phyloP scores from a whole-genome alignment of 140 eudicot genomes.

The Anethum foeniculum region DNA sequence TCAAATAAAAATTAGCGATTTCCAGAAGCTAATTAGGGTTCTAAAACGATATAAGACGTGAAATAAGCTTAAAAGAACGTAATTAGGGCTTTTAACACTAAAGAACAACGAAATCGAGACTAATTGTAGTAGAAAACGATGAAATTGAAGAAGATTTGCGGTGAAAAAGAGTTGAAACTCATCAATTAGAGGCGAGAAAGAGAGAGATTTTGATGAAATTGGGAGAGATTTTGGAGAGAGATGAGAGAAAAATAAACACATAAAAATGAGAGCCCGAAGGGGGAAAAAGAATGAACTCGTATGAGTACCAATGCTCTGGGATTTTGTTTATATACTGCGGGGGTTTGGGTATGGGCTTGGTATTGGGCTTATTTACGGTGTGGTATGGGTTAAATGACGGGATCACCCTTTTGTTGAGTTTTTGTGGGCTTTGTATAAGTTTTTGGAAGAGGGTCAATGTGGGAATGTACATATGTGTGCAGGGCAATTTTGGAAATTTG shows the following conservation, averaged over 20 bases:
- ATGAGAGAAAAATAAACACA: not conserved
- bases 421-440: not conserved
- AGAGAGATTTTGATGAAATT: not conserved
- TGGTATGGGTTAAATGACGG: not conserved
- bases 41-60: no score
- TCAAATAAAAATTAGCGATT: not conserved
- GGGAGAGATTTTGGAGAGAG: not conserved
- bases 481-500: not conserved
- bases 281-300: conserved; percentile 4
- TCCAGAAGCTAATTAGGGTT: conserved; percentile 8
- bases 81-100: conserved; percentile 5
- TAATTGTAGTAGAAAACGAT: not conserved
- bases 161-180: not conserved
- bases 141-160: not conserved
- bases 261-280: not conserved
- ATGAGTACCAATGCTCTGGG: not conserved
- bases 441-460: not conserved
- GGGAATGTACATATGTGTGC: not conserved
- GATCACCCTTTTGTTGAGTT: not conserved
- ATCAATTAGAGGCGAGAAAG: not conserved
- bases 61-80: not conserved
- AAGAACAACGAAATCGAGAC: not conserved
- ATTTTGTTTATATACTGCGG: not conserved
- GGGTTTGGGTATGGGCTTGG: not conserved
- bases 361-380: not conserved